Evolutionary conservation across 2,329 filamentous ascomycete species (phyloP).

Genomic region (Paecilomyces niveus): DNA sequence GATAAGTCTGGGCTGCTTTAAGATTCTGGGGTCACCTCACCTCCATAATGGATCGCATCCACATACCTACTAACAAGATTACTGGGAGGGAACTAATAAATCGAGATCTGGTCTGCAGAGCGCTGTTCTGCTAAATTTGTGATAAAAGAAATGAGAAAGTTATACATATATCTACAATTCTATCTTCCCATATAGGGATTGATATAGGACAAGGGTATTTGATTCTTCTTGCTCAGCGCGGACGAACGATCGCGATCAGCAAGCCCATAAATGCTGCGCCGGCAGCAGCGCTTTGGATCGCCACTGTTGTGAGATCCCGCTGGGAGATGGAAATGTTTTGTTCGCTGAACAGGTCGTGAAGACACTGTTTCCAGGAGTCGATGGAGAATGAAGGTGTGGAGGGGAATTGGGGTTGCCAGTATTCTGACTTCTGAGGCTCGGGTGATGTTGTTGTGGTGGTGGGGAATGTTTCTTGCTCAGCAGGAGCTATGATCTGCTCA

Average conservation of each 20-base stretch:
- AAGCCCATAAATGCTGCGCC: slow-evolving; percentile 56
- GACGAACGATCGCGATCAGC: slow-evolving; percentile 44
- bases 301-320: slow-evolving; percentile 63
- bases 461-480: neutral
- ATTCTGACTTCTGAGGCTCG: slow-evolving; percentile 2
- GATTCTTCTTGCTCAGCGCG: slow-evolving; percentile 24
- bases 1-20: too few species aligned
- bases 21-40: too few species aligned
- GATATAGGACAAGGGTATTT: neutral
- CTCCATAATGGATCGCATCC: too few species aligned
- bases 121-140: neutral
- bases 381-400: slow-evolving; percentile 20
- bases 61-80: too few species aligned
- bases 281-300: slow-evolving; percentile 58
- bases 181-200: neutral
- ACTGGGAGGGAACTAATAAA: neutral
- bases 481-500: neutral
- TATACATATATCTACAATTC: neutral
- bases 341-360: slow-evolving; percentile 60
- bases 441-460: slow-evolving; percentile 1
- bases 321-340: slow-evolving; percentile 57
- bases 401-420: slow-evolving; percentile 16
- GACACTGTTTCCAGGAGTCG: slow-evolving; percentile 42
- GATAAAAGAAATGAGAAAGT: neutral
- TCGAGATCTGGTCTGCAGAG: neutral